These are phyloP conservation scores for Rosa persica DNA, from an alignment of 306 rosid species.

Conservation along the genomic window DNA sequence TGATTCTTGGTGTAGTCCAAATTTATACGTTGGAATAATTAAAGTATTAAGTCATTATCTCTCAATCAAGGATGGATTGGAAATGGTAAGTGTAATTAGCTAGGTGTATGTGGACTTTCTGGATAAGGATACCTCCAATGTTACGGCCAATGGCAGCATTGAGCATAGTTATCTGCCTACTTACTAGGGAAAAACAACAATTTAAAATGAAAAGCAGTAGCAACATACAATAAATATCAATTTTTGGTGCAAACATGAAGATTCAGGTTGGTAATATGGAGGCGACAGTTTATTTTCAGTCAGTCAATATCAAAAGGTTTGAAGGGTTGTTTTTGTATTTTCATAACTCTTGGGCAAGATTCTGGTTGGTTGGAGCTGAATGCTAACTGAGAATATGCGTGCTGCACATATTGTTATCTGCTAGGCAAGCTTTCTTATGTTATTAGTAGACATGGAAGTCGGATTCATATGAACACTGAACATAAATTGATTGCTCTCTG, in stretches of 20 bases:
- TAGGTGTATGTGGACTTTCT: not conserved
- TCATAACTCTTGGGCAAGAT: not conserved
- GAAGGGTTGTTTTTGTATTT: not conserved
- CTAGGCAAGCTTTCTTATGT: not conserved
- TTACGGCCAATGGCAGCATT: not conserved
- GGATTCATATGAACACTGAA: not conserved
- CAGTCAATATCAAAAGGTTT: not conserved
- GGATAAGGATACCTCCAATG: not conserved
- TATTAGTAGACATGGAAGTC: not conserved
- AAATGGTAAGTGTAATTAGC: not conserved
- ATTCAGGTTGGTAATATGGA: not conserved
- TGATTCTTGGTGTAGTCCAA: not conserved
- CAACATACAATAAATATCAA: not conserved
- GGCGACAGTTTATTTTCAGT: not conserved
- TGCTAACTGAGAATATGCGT: not conserved
- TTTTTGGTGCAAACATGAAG: not conserved
- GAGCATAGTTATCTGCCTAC: not conserved
- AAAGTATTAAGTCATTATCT: not conserved
- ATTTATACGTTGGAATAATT: not conserved
- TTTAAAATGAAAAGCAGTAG: not conserved
- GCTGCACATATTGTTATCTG: not conserved
- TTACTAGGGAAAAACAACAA: not conserved
- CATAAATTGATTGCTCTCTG: not conserved
- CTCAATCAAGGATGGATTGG: not conserved
- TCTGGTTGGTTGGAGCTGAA: constrained; percentile 8